Base-by-base conservation (phyloP, 2,329 filamentous ascomycete species). In the Aspergillus sp. region DNA sequence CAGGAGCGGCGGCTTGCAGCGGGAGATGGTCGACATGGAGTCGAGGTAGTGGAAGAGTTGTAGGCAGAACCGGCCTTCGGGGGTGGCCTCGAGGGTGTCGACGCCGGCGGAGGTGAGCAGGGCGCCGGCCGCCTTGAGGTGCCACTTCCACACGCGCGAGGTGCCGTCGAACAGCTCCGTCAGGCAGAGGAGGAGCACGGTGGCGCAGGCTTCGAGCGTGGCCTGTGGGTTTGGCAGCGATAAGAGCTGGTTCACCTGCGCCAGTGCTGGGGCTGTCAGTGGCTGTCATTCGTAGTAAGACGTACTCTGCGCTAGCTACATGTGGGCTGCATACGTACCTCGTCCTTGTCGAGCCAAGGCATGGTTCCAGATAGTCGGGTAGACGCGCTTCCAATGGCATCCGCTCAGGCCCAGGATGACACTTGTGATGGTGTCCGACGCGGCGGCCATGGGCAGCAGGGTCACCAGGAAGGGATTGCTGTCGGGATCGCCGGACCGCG, bases 131-230 rank as follows among this genome's bases (percentile, higher is more conserved):
- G 72, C 73, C 48, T 73, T 70, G 16, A 76, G 64, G 51, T 76
- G 73, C 49, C 73, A 66, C 59, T 74, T 72, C 73, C 73, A 76
- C 2, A 70, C 68, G 32, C 69, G 62, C 14, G 72, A 74, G 2
- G 72, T 69, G 36, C 73, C 72, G 49, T 76, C 73, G 19, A 75
- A 75, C 8, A 76, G 57, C 51, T 76, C 74, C 4, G 73, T 73
- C 63, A 76, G 70, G 51, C 72, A 76, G 0, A 76, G 65, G 9
- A 76, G 49, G 13, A 76, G 62, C n/a, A 73, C 70, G 14, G 71
- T 68, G 2, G 69, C 67, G 17, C 75, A 72, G 9, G 73, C 71
- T 47, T 73, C 67, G 0, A 75, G 70, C 10, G 71, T 68, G 1
- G 69, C 68, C 19, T 73, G 54, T 4, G 45, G 45, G 48, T 63